Evolutionary conservation across 345 rosid genomes (phyloP), one percentile per base, ranked within the genome.

Genomic region (Eucalyptus sp.): DNA sequence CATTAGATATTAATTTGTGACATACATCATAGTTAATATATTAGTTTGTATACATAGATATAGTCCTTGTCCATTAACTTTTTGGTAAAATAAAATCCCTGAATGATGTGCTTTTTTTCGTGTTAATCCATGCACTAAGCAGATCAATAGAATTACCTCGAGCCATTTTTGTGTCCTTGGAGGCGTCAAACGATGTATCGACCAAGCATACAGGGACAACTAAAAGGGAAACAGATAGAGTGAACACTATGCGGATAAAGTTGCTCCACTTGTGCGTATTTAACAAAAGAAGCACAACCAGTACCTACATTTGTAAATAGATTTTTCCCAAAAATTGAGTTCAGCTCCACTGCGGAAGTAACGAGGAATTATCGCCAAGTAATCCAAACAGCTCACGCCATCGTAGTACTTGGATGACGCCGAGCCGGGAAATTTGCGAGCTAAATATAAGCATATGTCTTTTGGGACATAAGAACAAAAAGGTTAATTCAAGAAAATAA

Each of bases 371-470:
- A 6, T 50, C 20, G 8, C 54, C 54, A 50, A 50, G 54, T 2
- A 50, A 15, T 16, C 18, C 54, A 50, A 50, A 50, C 20, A 50
- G 54, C 8, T 18, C 54, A 50, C 2, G 54, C 54, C 31, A 58
- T 33, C 33, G 1, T 6, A 25, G 52, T 15, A 18, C 54, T 16
- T 2, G 54, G 20, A 16, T 50, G 8, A 2, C 3, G 20, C 6
- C 15, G 0, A 12, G 7, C 13, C 7, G 5, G n/a, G n/a, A n/a
- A 5, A 5, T 1, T 1, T 60, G 15, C 31, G n/a, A 10, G 66
- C 66, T 60, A 60, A 4, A 60, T 0, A 25, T 25, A 60, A 25
- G 66, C 7, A 11, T 58, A 58, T 60, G 66, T 60, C 66, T 60
- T 5, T 25, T 60, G 66, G 64, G 66, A 60, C 0, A 2, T 15